Base-by-base conservation (phyloP, 2,329 filamentous ascomycete genomes). In the Ceratocystis alfenasii region DNA sequence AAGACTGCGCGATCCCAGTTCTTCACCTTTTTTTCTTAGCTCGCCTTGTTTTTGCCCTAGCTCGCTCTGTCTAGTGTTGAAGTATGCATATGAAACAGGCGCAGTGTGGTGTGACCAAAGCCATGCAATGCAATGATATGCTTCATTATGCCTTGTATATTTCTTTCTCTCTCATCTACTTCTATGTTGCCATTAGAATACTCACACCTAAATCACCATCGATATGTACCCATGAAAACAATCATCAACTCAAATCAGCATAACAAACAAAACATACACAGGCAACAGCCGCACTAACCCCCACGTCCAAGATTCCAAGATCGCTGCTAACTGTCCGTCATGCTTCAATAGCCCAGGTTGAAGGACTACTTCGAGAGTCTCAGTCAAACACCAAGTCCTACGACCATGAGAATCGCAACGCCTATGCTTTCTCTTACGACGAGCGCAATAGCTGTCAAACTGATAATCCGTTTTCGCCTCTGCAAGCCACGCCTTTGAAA, bases 321-420 rank as follows among this genome's bases (percentile, higher is more conserved):
- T 41, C 36, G 10, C 36, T 53, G 20, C 48, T 66, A 55, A 62
- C 48, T n/a, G 3, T 3, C 12, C 10, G 20, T 45, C 45, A 25
- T 28, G 22, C 17, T 63, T 20, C 2, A 53, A 70, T 70, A 90
- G 87, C 86, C 67, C 88, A 96, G 77, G 90, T 93, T 46, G 92
- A 94, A 76, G 90, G 83, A 59, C 81, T 91, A 69, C 80, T 91
- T 68, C 90, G 86, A 74, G 87, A 82, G 67, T 85, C 85, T 69
- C 80, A 82, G 68, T 20, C 71, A 71, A 15, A 69, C 70, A 36
- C 71, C 71, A 61, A 67, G 65, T 8, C 72, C 33, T 66, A 73
- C 65, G 72, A 70, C n/a, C 72, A 71, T 12, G 64, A 68, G 8
- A 36, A 59, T 30, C 30, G 15, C 28, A 22, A 59, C 55, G 17